Conservation (phyloP, 176 grass and related monocot species). For the Juncus inflexus region DNA sequence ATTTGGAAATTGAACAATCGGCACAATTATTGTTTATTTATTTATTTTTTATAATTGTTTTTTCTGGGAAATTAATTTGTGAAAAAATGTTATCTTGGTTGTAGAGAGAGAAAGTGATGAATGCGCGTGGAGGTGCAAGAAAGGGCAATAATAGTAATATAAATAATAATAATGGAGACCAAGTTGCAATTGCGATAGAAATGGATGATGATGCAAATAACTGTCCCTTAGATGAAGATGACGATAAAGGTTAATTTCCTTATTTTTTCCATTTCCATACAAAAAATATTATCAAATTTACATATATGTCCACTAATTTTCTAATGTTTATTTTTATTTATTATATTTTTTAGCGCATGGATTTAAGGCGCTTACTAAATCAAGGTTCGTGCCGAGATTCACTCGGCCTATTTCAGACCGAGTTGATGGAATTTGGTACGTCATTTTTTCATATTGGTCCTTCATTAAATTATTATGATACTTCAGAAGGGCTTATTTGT, state of each 20-base stretch:
- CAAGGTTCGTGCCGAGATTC: slow-evolving; percentile 75
- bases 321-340: background rate
- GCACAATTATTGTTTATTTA: background rate
- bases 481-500: background rate
- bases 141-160: slow-evolving; percentile 50
- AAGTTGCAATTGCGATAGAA: slow-evolving; percentile 89
- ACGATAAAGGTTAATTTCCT: slow-evolving; percentile 79
- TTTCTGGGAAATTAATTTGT: slow-evolving; percentile 2
- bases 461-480: background rate
- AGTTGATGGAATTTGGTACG: slow-evolving; percentile 93
- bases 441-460: slow-evolving; percentile 23
- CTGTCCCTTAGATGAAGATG: slow-evolving; percentile 73
- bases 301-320: background rate
- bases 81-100: too few species aligned
- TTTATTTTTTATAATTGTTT: slow-evolving; percentile 13
- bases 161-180: slow-evolving; percentile 34
- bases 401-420: slow-evolving; percentile 80
- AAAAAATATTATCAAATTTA: background rate
- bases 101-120: slow-evolving; percentile 75
- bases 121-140: slow-evolving; percentile 59
- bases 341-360: slow-evolving; percentile 71
- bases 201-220: slow-evolving; percentile 40
- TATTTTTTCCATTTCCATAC: slow-evolving; percentile 11
- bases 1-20: background rate
- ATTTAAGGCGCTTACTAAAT: slow-evolving; percentile 94